Evolutionary conservation across 805 yeast species (phyloP), one percentile per base, ranked within the genome.

Genomic region (Sugiyamaella americana): DNA sequence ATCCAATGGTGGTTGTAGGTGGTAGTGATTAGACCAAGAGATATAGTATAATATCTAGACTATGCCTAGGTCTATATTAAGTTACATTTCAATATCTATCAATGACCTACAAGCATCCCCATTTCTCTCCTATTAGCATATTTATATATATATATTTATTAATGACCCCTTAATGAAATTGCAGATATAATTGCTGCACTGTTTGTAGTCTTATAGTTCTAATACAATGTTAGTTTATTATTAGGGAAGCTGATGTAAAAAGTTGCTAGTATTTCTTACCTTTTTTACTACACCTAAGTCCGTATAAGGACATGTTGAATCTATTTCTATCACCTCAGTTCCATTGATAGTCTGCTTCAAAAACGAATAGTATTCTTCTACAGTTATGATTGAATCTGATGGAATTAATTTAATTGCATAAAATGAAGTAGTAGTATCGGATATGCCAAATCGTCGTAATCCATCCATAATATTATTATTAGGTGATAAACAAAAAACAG

Each of bases 401-500:
- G 44, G 51, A 18, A 40, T 37, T 1, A 82, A 69, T 51, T 76
- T 77, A n/a, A 84, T 58, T 8, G 74, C 78, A 3, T 83, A 58
- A 4, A 84, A 47, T 21, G 69, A 67, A 0, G 58, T 58, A 2
- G 78, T 63, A 2, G 67, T 65, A 26, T 72, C 74, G 44, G 78
- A 76, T 16, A 86, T 71, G 8, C 95, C 95, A 64, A 84, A 84
- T 55, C 75, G 71, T 52, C 73, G 76, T 51, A 86, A 68, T 1
- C 87, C 82, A 49, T 86, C 93, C 68, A 77, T 73, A 35, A 82
- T 80, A 43, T 58, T 57, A 44, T 54, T 58, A 29, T 44, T 55
- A 5, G 91, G 87, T 1, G 88, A 78, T 49, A 87, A 66, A 48
- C 80, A 76, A 57, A 81, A 76, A 20, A 85, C 74, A 35, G 83